Conservation (phyloP, 2,329 filamentous ascomycete species). For the Aureobasidium sp. region DNA sequence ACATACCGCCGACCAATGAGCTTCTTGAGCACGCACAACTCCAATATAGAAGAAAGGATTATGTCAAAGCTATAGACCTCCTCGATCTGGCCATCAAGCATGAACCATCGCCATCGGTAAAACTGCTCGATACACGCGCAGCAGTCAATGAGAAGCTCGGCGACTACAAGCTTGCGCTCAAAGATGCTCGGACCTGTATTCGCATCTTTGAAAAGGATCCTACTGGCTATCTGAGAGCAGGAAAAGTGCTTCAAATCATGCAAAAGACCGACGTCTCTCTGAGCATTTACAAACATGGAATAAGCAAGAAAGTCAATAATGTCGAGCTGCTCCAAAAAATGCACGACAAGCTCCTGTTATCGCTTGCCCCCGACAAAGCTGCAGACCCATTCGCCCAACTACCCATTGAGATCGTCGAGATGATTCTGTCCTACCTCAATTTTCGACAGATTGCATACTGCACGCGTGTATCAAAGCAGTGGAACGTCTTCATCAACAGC, state of each 20-base stretch:
- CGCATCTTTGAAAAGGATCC: conserved; percentile 41
- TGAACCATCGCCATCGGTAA: conserved; percentile 24
- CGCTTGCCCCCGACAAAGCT: conserved; percentile 34
- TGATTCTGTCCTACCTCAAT: conserved; percentile 43
- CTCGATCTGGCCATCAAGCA: conserved; percentile 32
- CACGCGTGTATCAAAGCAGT: conserved; percentile 47
- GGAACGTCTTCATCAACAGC: conserved; percentile 42
- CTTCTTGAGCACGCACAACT: conserved; percentile 33
- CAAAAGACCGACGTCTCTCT: conserved; percentile 45
- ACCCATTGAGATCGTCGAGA: conserved; percentile 45
- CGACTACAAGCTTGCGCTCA: conserved; percentile 42
- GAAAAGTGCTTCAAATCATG: conserved; percentile 39
- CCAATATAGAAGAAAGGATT: conserved; percentile 36
- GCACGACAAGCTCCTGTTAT: conserved; percentile 38
- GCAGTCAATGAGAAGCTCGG: conserved; percentile 47
- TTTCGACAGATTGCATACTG: conserved; percentile 45
- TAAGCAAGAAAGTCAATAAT: conserved; percentile 32
- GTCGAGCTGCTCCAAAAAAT: conserved; percentile 19
- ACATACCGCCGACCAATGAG: conserved; percentile 5
- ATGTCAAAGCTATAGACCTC: conserved; percentile 32
- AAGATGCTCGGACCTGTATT: conserved; percentile 51
- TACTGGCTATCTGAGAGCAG: conserved; percentile 51
- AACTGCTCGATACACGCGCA: conserved; percentile 46
- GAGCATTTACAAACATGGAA: conserved; percentile 49
- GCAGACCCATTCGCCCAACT: conserved; percentile 46